phyloP scores from a whole-genome alignment of 106 monocot genomes.

The Amphibolis antarctica region DNA sequence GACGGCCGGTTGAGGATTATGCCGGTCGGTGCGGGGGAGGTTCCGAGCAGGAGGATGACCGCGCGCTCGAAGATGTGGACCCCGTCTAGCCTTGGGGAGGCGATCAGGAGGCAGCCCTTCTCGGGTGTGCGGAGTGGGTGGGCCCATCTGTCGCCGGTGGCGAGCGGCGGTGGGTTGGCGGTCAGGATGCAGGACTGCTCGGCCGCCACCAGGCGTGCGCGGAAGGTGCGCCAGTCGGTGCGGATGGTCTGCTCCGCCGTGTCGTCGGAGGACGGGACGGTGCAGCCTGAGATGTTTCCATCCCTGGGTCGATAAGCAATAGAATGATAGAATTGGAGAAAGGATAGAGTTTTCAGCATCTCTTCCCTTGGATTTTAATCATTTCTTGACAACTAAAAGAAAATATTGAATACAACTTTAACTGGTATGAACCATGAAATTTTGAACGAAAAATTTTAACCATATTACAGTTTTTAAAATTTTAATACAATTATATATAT shows the following conservation, averaged over 20 bases:
- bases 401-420: too few species aligned
- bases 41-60: conserved; percentile 53
- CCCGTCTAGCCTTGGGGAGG: conserved; percentile 75
- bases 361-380: background rate
- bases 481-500: too few species aligned
- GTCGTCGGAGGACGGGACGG: conserved; percentile 15
- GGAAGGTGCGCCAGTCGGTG: conserved; percentile 80
- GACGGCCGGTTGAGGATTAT: conserved; percentile 85
- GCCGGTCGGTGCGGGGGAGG: conserved; percentile 36
- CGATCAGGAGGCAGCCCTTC: conserved; percentile 70
- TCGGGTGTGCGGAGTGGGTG: conserved; percentile 65
- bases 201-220: conserved; percentile 56
- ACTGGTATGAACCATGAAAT: too few species aligned
- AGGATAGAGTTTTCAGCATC: too few species aligned
- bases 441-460: too few species aligned
- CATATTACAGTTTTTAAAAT: too few species aligned
- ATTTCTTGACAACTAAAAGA: too few species aligned
- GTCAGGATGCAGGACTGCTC: conserved; percentile 21
- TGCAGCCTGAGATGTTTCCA: conserved; percentile 27
- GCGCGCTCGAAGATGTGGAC: conserved; percentile 90
- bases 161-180: background rate
- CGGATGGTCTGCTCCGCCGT: conserved; percentile 9
- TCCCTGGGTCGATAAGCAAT: background rate
- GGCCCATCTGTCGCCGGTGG: conserved; percentile 44
- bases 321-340: background rate